Percentiles rank a stretch among this genome's conserved stretches.
These are phyloP conservation scores for Passiflora organensis DNA, from an alignment of 345 rosid species.

Conservation along the genomic window DNA sequence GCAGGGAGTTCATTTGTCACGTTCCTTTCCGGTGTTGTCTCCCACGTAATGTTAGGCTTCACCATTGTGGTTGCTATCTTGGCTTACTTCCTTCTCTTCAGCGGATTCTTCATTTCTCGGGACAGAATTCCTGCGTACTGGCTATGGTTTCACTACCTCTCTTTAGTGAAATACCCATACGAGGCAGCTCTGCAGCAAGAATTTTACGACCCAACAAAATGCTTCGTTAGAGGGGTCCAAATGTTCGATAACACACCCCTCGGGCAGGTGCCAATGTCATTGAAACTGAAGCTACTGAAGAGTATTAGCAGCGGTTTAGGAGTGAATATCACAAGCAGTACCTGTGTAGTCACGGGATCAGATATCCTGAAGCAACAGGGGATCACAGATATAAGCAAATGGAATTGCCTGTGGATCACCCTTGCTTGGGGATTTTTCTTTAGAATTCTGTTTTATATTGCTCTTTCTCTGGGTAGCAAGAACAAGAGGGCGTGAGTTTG, in stretches of 20 bases:
- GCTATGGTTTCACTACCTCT: constrained; percentile 90
- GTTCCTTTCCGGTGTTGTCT: constrained; percentile 78
- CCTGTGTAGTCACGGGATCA: constrained; percentile 23
- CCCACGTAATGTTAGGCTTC: constrained; percentile 83
- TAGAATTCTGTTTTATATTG: constrained; percentile 27
- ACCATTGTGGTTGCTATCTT: constrained; percentile 73
- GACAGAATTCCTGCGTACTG: constrained; percentile 73
- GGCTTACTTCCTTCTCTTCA: constrained; percentile 82
- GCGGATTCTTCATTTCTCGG: constrained; percentile 85
- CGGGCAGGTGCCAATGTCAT: neutral
- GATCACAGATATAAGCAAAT: constrained; percentile 25
- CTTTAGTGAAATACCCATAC: constrained; percentile 79
- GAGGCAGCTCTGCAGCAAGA: constrained; percentile 39
- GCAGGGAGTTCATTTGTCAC: constrained; percentile 92
- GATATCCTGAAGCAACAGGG: constrained; percentile 20
- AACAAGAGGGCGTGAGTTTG: constrained; percentile 24
- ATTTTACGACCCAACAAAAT: constrained; percentile 17
- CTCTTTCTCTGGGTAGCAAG: constrained; percentile 31
- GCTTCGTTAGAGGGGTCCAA: constrained; percentile 31
- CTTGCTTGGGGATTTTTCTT: constrained; percentile 32
- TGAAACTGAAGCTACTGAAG: constrained; percentile 25
- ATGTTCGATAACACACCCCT: constrained; percentile 28
- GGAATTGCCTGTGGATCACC: constrained; percentile 34
- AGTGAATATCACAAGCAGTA: constrained; percentile 18
- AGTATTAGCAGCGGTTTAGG: constrained; percentile 23